Conservation (phyloP, 352 stramenopile species). For the Aphanomyces stellatus region DNA sequence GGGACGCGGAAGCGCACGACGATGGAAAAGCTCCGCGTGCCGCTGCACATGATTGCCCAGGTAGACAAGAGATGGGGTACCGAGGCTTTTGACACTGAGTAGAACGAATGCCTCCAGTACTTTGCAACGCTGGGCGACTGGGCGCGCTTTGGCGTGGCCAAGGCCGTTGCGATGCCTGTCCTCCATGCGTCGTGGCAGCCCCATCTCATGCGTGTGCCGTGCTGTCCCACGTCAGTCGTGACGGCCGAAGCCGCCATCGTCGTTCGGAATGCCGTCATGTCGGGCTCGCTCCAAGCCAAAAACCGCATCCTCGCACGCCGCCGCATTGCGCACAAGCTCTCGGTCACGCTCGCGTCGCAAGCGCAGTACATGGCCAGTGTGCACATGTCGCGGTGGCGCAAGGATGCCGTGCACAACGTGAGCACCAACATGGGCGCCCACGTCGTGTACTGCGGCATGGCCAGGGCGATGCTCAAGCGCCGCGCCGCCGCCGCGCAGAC, state of each 20-base stretch:
- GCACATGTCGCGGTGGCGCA: conserved; percentile 1
- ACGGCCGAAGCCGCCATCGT: neutral
- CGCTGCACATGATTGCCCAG: conserved; percentile 16
- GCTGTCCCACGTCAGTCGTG: neutral
- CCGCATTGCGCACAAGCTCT: neutral
- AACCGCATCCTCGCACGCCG: neutral
- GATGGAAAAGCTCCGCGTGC: conserved; percentile 6
- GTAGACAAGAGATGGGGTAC: neutral
- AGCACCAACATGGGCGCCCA: neutral
- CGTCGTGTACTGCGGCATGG: neutral
- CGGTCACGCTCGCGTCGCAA: neutral
- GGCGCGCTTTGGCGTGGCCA: conserved; percentile 12
- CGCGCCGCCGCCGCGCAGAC: neutral
- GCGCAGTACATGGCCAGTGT: neutral
- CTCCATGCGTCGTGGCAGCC: neutral
- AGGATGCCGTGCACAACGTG: neutral
- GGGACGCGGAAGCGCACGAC: neutral
- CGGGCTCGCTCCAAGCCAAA: neutral
- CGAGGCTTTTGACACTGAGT: neutral
- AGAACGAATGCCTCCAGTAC: conserved; percentile 6
- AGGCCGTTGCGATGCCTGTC: neutral
- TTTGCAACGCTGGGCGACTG: conserved; percentile 5
- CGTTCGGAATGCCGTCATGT: neutral
- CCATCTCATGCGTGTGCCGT: neutral
- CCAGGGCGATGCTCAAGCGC: neutral